Evolutionary conservation across 208 protist genomes (phyloP).

Genomic region (Naegleria lovaniensis): DNA sequence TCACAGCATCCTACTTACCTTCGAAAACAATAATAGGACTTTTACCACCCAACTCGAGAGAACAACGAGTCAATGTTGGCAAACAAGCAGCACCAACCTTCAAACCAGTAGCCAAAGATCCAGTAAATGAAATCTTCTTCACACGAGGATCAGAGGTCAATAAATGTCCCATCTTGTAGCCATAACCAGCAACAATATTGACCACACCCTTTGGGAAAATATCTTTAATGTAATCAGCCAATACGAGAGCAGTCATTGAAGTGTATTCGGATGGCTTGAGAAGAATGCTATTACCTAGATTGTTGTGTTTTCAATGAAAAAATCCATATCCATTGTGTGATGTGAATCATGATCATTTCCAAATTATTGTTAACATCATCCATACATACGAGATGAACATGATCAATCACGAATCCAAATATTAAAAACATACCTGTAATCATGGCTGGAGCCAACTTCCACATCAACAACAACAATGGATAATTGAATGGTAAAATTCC

Average conservation of each 20-base stretch:
- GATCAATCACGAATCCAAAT: too few species aligned
- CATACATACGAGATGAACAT: too few species aligned
- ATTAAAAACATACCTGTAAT: not conserved
- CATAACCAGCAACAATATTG: conserved; percentile 73
- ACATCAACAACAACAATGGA: conserved; percentile 49
- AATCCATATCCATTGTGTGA: too few species aligned
- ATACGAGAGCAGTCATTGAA: conserved; percentile 63
- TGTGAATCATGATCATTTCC: too few species aligned
- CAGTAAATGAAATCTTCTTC: conserved; percentile 80
- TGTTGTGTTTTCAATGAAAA: too few species aligned
- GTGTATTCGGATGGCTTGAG: conserved; percentile 79
- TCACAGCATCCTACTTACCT: not conserved
- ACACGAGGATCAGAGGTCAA: conserved; percentile 63
- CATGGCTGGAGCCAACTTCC: not conserved
- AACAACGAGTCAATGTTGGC: conserved; percentile 62
- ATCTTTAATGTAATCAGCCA: conserved; percentile 66
- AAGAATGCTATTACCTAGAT: conserved; percentile 55
- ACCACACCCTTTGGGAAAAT: conserved; percentile 74
- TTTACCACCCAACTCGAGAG: conserved; percentile 81
- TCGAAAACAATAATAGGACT: conserved; percentile 69
- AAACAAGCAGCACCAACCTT: conserved; percentile 58
- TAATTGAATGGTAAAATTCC: conserved; percentile 85
- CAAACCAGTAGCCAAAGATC: conserved; percentile 64
- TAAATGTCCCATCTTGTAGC: conserved; percentile 57
- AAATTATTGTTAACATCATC: too few species aligned